These are phyloP conservation scores for Rhodotorula kratochvilovae DNA, from an alignment of 768 basidiomycete species.

Conservation along the genomic window DNA sequence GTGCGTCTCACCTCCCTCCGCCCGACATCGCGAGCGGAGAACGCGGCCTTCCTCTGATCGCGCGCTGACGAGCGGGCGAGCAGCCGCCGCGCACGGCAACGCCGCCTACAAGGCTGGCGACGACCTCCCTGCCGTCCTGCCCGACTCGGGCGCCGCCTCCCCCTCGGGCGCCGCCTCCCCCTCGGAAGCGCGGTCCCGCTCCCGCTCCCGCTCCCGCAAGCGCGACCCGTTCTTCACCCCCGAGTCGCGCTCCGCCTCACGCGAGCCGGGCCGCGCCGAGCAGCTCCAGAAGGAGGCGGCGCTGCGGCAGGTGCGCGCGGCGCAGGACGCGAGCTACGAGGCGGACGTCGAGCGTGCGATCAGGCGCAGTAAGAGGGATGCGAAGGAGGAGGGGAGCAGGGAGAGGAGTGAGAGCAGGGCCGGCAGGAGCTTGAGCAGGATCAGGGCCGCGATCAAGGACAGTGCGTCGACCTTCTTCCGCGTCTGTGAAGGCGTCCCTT, in stretches of 20 bases:
- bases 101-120: neutral
- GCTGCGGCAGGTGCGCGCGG: constrained; percentile 2
- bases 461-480: neutral
- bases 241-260: neutral
- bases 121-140: neutral
- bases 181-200: neutral
- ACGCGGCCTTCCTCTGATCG: neutral
- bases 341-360: constrained; percentile 5
- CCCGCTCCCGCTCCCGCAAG: neutral
- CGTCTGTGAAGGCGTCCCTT: neutral
- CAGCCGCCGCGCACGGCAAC: neutral
- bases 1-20: neutral
- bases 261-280: neutral
- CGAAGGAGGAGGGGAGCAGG: neutral
- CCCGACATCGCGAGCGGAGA: neutral
- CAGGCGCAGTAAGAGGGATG: neutral
- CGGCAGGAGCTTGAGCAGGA: neutral
- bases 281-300: neutral
- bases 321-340: constrained; percentile 6
- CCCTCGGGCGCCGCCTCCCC: neutral
- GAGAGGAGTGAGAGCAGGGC: neutral
- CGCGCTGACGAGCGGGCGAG: no score
- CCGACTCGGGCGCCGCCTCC: neutral
- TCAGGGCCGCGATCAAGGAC: neutral
- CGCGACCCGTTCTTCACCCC: constrained; percentile 11